Conservation (phyloP, 768 basidiomycete species). For the Boletus speciosus region DNA sequence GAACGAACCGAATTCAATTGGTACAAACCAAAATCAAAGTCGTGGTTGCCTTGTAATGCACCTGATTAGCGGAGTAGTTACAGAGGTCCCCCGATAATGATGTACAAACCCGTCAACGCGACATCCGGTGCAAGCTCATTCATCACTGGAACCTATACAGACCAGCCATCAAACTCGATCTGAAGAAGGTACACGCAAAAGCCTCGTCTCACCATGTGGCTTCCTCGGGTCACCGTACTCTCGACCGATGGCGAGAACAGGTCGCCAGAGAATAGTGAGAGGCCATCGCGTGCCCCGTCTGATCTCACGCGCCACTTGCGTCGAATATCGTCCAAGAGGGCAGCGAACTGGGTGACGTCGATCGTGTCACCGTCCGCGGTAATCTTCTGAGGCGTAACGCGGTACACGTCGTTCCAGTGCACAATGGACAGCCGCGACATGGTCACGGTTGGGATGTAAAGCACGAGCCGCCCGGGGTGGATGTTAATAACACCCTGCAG, state of each 20-base stretch:
- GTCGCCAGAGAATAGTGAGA: slow-evolving; percentile 86
- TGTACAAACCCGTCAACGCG: slow-evolving; percentile 65
- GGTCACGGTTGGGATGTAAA: slow-evolving; percentile 26
- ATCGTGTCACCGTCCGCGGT: slow-evolving; percentile 57
- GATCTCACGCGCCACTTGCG: slow-evolving; percentile 47
- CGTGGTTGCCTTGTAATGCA: slow-evolving; percentile 70
- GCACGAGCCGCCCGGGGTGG: not conserved
- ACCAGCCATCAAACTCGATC: not conserved
- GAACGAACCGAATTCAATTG: not conserved
- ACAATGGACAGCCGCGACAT: slow-evolving; percentile 46
- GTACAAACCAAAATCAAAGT: slow-evolving; percentile 78
- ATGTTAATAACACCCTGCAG: not conserved
- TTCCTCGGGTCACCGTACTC: slow-evolving; percentile 83
- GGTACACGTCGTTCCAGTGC: slow-evolving; percentile 84
- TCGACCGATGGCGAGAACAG: slow-evolving; percentile 85
- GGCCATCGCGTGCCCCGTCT: slow-evolving; percentile 61
- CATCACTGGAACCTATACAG: slow-evolving; percentile 74
- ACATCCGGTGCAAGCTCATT: slow-evolving; percentile 79
- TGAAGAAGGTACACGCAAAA: not conserved
- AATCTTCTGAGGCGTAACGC: slow-evolving; percentile 72
- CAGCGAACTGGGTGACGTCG: slow-evolving; percentile 84
- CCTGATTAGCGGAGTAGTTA: slow-evolving; percentile 4
- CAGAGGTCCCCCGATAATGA: not conserved
- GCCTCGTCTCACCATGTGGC: slow-evolving; percentile 69
- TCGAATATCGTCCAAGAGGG: slow-evolving; percentile 61